A percentile compares a stretch with the other conserved stretches of the same genome.
Conservation (phyloP, 306 rosid genomes). For the Trifolium subterraneum region DNA sequence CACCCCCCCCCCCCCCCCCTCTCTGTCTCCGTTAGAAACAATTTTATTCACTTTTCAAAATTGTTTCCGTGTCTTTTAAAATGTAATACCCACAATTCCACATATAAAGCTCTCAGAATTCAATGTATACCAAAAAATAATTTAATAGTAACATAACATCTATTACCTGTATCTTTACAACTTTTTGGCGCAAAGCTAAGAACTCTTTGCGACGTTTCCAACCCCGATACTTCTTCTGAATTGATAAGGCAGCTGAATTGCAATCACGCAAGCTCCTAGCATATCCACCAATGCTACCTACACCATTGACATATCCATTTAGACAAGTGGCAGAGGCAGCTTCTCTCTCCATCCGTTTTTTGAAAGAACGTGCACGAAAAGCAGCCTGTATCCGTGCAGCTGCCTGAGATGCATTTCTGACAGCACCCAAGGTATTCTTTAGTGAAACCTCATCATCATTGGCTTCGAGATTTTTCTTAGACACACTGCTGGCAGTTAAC, state of each 20-base stretch:
- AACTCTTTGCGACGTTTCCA: slow-evolving; percentile 86
- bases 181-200: slow-evolving; percentile 77
- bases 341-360: slow-evolving; percentile 59
- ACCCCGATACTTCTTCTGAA: slow-evolving; percentile 93
- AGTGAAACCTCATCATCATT: slow-evolving; percentile 68
- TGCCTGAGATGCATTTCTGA: slow-evolving; percentile 87
- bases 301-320: slow-evolving; percentile 54
- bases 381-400: slow-evolving; percentile 94
- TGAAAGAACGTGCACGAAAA: slow-evolving; percentile 88
- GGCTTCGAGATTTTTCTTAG: slow-evolving; percentile 53
- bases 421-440: slow-evolving; percentile 70
- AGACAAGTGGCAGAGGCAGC: slow-evolving; percentile 33
- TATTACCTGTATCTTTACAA: slow-evolving; percentile 90
- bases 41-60: background rate
- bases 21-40: background rate
- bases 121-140: background rate
- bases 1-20: too few species aligned
- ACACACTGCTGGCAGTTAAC: slow-evolving; percentile 56
- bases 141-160: slow-evolving; percentile 29
- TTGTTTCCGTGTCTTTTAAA: too few species aligned
- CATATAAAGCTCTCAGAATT: slow-evolving; percentile 24
- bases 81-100: background rate
- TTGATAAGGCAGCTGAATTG: slow-evolving; percentile 85
- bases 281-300: slow-evolving; percentile 44
- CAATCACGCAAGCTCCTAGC: slow-evolving; percentile 2